Conservation (phyloP, 129 eudicot species). For the Chrysanthemum lavandulifolium region DNA sequence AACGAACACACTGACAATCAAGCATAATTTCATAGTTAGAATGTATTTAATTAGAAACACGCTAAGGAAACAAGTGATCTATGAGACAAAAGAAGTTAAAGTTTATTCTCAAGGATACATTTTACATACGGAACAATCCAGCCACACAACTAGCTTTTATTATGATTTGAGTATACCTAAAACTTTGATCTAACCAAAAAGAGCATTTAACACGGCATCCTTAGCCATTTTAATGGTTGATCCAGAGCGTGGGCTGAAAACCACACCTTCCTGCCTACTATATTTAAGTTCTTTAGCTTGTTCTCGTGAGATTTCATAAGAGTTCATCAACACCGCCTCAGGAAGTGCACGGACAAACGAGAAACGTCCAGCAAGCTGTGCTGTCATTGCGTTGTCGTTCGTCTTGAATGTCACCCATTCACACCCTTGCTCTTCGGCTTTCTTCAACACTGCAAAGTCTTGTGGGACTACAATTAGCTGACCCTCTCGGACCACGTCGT, state of each 20-base stretch:
- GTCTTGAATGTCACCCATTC: conserved; percentile 74
- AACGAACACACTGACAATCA: too few species aligned
- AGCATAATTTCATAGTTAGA: too few species aligned
- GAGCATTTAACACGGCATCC: conserved; percentile 14
- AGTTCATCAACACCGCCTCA: conserved; percentile 48
- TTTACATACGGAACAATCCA: conserved; percentile 6
- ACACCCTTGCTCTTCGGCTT: conserved; percentile 59
- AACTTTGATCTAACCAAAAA: conserved; percentile 29
- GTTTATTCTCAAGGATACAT: conserved; percentile 13
- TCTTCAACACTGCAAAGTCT: conserved; percentile 56
- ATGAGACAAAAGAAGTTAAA: background rate
- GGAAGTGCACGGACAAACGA: conserved; percentile 56
- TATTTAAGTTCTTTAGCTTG: conserved; percentile 52
- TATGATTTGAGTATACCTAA: conserved; percentile 3
- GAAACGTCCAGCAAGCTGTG: conserved; percentile 49
- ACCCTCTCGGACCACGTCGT: conserved; percentile 47
- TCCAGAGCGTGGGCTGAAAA: conserved; percentile 46
- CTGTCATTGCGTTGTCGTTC: conserved; percentile 43
- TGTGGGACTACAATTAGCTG: conserved; percentile 70
- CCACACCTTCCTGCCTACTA: conserved; percentile 45
- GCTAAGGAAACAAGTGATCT: background rate
- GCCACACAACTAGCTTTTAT: conserved; percentile 4
- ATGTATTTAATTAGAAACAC: too few species aligned
- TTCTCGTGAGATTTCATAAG: conserved; percentile 49
- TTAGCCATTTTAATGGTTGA: conserved; percentile 6